Conservation (phyloP, 495 filamentous ascomycete species). For the Cudoniella acicularis region DNA sequence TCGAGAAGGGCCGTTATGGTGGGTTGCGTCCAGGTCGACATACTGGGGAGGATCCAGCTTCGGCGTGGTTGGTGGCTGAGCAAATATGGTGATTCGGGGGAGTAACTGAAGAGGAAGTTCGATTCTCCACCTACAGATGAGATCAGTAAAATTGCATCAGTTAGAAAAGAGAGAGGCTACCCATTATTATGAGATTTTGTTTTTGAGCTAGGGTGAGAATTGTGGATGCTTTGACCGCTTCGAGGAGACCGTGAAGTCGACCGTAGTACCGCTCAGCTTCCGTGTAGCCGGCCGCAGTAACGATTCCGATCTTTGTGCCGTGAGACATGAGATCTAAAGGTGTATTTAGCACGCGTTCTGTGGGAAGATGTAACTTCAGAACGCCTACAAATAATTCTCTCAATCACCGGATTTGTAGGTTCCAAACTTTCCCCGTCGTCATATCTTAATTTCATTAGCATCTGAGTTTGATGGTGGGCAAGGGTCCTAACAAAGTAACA, state of each 20-base stretch:
- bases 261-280: slow-evolving; percentile 79
- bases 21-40: slow-evolving; percentile 76
- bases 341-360: background rate
- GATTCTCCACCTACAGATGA: slow-evolving; percentile 50
- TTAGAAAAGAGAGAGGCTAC: slow-evolving; percentile 29
- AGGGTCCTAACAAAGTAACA: slow-evolving; percentile 61
- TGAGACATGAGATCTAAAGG: slow-evolving; percentile 45
- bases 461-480: background rate
- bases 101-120: slow-evolving; percentile 84
- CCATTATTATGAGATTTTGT: slow-evolving; percentile 81
- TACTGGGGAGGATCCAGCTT: slow-evolving; percentile 82
- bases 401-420: slow-evolving; percentile 69
- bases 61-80: slow-evolving; percentile 60
- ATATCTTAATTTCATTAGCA: slow-evolving; percentile 45
- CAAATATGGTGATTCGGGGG: slow-evolving; percentile 46
- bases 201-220: slow-evolving; percentile 60
- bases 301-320: slow-evolving; percentile 80
- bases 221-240: slow-evolving; percentile 65
- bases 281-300: slow-evolving; percentile 94
- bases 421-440: slow-evolving; percentile 83
- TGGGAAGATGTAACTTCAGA: background rate
- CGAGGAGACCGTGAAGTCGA: slow-evolving; percentile 78
- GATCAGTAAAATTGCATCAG: background rate
- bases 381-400: slow-evolving; percentile 58
- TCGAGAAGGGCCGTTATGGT: slow-evolving; percentile 78